phyloP scores from a whole-genome alignment of 495 filamentous ascomycete species.

The Penicillium lividum region DNA sequence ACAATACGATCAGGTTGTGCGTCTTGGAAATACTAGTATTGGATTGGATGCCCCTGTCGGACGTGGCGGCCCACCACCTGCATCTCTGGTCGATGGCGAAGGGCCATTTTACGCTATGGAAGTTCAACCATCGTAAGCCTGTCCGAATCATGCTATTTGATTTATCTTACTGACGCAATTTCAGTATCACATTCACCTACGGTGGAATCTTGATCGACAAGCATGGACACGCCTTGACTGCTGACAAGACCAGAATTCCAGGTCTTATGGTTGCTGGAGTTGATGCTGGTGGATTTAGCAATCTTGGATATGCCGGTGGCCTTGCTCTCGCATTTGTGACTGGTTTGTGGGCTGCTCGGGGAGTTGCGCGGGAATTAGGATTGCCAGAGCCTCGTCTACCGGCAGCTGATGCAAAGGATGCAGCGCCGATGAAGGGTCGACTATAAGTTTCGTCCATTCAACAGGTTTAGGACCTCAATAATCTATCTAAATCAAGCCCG shows the following conservation, averaged over 20 bases:
- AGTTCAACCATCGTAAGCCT: conserved; percentile 29
- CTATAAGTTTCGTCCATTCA: not conserved
- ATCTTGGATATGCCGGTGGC: conserved; percentile 27
- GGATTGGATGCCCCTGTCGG: conserved; percentile 21
- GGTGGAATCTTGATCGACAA: conserved; percentile 26
- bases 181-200: conserved; percentile 32
- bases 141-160: not conserved
- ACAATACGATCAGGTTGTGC: conserved; percentile 20
- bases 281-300: conserved; percentile 30
- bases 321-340: conserved; percentile 30
- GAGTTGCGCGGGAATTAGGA: conserved; percentile 16
- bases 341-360: conserved; percentile 27
- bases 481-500: too few relatives aligned
- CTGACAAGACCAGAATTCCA: conserved; percentile 20
- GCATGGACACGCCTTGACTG: conserved; percentile 24
- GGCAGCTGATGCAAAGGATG: conserved; percentile 19
- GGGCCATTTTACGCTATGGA: conserved; percentile 32
- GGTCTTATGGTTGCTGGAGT: conserved; percentile 28
- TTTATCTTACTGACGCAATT: not conserved
- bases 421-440: conserved; percentile 9
- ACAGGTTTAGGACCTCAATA: not conserved
- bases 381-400: conserved; percentile 25
- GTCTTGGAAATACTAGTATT: conserved; percentile 9
- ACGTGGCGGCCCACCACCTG: conserved; percentile 12
- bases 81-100: conserved; percentile 26